A percentile compares a stretch with the other conserved stretches of the same genome.
These are phyloP conservation scores for Aureobasidium sp. DNA, from an alignment of 2,329 filamentous ascomycete species.

Conservation along the genomic window DNA sequence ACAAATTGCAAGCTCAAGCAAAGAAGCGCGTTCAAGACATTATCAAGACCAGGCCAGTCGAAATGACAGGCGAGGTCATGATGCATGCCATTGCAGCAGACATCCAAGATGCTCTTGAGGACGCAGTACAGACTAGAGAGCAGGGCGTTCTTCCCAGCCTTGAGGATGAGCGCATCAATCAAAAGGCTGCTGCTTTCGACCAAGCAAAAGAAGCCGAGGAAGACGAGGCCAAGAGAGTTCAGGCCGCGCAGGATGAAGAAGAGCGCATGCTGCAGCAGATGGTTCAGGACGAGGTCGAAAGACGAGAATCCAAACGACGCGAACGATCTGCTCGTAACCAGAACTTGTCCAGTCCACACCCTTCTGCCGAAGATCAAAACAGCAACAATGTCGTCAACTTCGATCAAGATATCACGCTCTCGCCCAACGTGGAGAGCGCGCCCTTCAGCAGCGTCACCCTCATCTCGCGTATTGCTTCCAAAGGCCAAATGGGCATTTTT, in stretches of 20 bases:
- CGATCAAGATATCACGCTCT: constrained; percentile 28
- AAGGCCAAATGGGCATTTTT: constrained; percentile 4
- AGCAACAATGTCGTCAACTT: constrained; percentile 17
- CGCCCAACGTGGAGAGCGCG: constrained; percentile 18
- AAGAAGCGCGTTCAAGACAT: constrained; percentile 64
- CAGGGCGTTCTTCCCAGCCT: constrained; percentile 73
- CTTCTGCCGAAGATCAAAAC: not conserved
- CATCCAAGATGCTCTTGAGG: constrained; percentile 68
- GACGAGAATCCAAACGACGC: constrained; percentile 46
- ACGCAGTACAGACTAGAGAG: constrained; percentile 71
- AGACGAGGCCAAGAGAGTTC: constrained; percentile 33
- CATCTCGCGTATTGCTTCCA: not conserved
- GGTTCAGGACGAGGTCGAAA: constrained; percentile 64
- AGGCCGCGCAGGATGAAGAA: constrained; percentile 50
- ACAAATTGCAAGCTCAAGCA: constrained; percentile 61
- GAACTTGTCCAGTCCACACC: not conserved
- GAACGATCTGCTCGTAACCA: constrained; percentile 2
- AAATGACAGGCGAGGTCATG: constrained; percentile 56
- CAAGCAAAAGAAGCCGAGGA: constrained; percentile 44
- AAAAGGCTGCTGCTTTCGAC: constrained; percentile 64
- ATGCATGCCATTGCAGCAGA: constrained; percentile 55
- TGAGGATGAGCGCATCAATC: constrained; percentile 78
- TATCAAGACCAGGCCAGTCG: constrained; percentile 61
- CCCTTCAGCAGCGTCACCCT: constrained; percentile 15
- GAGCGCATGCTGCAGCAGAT: constrained; percentile 63